Conservation (phyloP, 192 early-diverging fungal genomes). For the Umbelopsis sp. region DNA sequence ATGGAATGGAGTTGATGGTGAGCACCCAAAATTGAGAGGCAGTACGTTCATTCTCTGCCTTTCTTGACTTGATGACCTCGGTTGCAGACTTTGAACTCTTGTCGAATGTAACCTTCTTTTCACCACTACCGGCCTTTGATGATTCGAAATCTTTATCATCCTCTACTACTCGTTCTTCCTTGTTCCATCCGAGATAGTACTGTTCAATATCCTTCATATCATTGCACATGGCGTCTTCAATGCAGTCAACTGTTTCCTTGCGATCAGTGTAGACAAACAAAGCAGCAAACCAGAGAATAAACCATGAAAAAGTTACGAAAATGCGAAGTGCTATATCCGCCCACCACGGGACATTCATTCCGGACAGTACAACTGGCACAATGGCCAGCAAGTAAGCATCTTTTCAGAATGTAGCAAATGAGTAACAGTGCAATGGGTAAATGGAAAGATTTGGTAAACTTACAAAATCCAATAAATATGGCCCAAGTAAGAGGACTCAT, state of each 20-base stretch:
- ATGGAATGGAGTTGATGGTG: constrained; percentile 23
- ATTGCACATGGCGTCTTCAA: constrained; percentile 24
- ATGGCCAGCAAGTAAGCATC: constrained; percentile 21
- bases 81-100: constrained; percentile 28
- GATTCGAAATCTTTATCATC: constrained; percentile 8
- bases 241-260: constrained; percentile 17
- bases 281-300: constrained; percentile 8
- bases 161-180: constrained; percentile 26
- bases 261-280: constrained; percentile 27
- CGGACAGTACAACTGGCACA: constrained; percentile 14
- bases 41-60: constrained; percentile 1
- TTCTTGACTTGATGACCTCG: constrained; percentile 13
- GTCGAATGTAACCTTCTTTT: constrained; percentile 25
- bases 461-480: constrained; percentile 24
- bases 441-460: not conserved
- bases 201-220: constrained; percentile 33
- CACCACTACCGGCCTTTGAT: not conserved
- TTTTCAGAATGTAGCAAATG: not conserved
- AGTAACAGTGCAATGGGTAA: not conserved
- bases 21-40: constrained; percentile 40
- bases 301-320: constrained; percentile 19
- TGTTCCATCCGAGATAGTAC: constrained; percentile 29
- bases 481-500: constrained; percentile 31
- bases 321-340: not conserved
- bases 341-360: constrained; percentile 15